A percentile compares a stretch with the other conserved stretches of the same genome.
Evolutionary conservation across 1,284 basidiomycete species (phyloP).

Genomic region (Bondarzewia mesenterica): DNA sequence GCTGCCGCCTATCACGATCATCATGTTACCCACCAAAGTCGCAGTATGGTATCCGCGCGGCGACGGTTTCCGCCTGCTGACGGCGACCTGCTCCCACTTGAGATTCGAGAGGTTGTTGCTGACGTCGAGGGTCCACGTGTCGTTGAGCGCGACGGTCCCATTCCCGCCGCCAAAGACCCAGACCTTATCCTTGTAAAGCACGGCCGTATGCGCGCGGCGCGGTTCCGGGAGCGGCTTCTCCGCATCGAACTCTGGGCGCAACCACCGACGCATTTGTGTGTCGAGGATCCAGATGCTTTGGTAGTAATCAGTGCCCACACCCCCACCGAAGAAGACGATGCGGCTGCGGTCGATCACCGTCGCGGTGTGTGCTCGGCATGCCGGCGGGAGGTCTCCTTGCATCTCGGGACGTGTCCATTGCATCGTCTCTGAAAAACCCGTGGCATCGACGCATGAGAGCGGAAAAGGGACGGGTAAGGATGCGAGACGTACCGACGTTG

Average conservation of each 20-base stretch:
- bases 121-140: conserved; percentile 83
- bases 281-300: conserved; percentile 79
- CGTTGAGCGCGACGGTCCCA: conserved; percentile 81
- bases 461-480: not conserved
- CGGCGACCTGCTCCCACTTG: conserved; percentile 58
- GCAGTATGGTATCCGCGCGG: conserved; percentile 88
- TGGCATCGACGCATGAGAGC: not conserved
- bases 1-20: conserved; percentile 78
- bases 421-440: conserved; percentile 65
- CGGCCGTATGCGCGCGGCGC: conserved; percentile 82
- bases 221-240: conserved; percentile 38
- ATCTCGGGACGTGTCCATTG: conserved; percentile 80
- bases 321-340: conserved; percentile 75
- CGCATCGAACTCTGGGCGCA: conserved; percentile 29
- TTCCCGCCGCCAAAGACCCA: conserved; percentile 92
- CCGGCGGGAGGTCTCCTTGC: conserved; percentile 68
- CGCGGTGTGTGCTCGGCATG: conserved; percentile 83
- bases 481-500: conserved; percentile 60
- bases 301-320: conserved; percentile 71
- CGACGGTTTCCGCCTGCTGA: conserved; percentile 43
- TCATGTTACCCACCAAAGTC: conserved; percentile 77
- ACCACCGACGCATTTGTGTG: conserved; percentile 66
- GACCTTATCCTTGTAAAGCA: conserved; percentile 65
- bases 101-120: conserved; percentile 35
- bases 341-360: conserved; percentile 79